A percentile compares a stretch with the other conserved stretches of the same genome.
Conservation (phyloP, 106 monocot genomes). For the Dioscorea zingiberensis region DNA sequence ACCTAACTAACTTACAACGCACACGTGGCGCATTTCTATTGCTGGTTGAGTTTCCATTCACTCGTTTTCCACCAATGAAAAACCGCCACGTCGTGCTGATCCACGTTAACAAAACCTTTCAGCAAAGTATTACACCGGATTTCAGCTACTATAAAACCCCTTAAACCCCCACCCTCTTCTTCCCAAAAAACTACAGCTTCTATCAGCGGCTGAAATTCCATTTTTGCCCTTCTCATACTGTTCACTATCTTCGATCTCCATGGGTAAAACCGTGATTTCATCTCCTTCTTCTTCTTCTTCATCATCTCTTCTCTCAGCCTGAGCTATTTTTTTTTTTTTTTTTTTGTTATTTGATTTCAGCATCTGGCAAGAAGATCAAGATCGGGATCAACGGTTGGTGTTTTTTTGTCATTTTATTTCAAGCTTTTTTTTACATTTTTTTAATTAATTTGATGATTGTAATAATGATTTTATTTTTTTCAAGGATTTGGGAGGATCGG, state of each 20-base stretch:
- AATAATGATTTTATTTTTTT: neutral
- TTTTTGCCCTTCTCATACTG: no score
- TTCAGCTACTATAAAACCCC: neutral
- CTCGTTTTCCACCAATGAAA: no score
- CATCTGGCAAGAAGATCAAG: slow-evolving; percentile 60
- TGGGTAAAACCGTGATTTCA: slow-evolving; percentile 1
- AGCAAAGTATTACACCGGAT: neutral
- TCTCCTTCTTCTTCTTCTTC: no score
- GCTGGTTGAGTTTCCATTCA: no score
- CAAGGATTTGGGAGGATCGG: slow-evolving; percentile 93
- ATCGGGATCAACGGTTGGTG: slow-evolving; percentile 84
- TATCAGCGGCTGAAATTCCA: no score
- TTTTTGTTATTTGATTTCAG: slow-evolving; percentile 2
- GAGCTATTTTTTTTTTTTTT: slow-evolving; percentile 8
- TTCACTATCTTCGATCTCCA: neutral
- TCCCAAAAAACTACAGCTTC: no score
- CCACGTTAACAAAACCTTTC: neutral
- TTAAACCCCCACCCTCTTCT: neutral
- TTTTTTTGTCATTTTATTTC: neutral
- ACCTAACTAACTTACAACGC: no score
- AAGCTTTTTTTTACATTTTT: neutral
- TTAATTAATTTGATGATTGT: no score
- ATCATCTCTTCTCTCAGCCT: no score
- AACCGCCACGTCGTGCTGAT: no score
- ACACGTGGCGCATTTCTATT: no score